Percentiles rank a stretch among this genome's conserved stretches.
These are phyloP conservation scores for Pestalotiopsis sp. DNA, from an alignment of 2,329 filamentous ascomycete genomes.

Conservation along the genomic window DNA sequence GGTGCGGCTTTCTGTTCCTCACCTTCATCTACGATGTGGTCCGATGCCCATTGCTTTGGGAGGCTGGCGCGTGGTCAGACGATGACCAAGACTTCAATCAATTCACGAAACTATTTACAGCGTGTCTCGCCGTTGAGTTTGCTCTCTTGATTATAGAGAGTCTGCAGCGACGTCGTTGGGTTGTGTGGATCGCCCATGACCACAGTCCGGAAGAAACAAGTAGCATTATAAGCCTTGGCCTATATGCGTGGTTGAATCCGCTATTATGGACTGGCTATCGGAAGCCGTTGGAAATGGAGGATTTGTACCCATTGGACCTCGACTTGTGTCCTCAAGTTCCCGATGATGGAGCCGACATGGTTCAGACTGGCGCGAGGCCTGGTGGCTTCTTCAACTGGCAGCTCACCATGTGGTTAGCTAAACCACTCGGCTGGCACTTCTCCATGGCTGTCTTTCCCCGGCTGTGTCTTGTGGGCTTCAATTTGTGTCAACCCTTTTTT, in stretches of 20 bases:
- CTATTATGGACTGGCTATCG: conserved; percentile 37
- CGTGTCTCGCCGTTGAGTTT: neutral
- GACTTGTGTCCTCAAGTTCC: conserved; percentile 19
- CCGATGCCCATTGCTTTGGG: neutral
- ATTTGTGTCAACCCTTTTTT: conserved; percentile 37
- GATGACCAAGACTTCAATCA: neutral
- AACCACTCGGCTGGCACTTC: conserved; percentile 18
- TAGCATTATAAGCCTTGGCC: conserved; percentile 33
- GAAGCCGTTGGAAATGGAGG: conserved; percentile 31
- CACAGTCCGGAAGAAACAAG: conserved; percentile 37
- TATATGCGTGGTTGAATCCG: conserved; percentile 37
- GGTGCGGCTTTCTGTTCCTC: neutral
- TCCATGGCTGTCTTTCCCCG: conserved; percentile 29
- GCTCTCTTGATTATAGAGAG: neutral
- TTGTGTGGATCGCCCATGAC: neutral
- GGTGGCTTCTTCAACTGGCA: conserved; percentile 15
- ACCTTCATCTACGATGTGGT: neutral
- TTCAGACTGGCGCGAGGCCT: conserved; percentile 11
- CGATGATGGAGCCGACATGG: conserved; percentile 14
- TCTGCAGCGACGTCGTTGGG: neutral
- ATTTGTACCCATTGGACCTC: conserved; percentile 36
- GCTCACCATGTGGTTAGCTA: conserved; percentile 10
- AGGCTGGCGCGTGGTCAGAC: neutral
- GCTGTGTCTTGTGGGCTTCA: conserved; percentile 29
- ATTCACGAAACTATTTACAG: neutral